Conservation (phyloP, 768 basidiomycete species). For the Pholiota microspora region DNA sequence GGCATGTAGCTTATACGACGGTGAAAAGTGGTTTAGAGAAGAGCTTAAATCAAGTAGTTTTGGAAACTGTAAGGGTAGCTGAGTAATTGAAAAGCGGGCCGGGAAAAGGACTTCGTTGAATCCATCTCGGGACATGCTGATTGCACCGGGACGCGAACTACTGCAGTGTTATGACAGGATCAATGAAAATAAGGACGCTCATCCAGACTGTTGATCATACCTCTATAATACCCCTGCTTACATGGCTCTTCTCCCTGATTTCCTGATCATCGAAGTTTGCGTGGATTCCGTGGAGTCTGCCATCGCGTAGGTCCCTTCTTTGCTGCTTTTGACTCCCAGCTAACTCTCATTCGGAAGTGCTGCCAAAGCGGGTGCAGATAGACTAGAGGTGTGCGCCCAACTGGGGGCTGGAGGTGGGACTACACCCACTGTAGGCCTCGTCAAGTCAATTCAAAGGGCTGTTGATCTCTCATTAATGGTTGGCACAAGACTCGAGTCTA, state of each 20-base stretch:
- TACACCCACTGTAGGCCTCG: slow-evolving; percentile 77
- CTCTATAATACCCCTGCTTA: background rate
- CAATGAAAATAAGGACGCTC: background rate
- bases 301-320: slow-evolving; percentile 44
- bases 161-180: background rate
- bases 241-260: slow-evolving; percentile 20
- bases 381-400: slow-evolving; percentile 76
- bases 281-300: slow-evolving; percentile 78
- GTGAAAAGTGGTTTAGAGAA: no score
- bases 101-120: no score
- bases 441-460: slow-evolving; percentile 52
- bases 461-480: slow-evolving; percentile 69
- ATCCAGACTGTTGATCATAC: background rate
- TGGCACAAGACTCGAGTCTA: background rate
- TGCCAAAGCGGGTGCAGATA: slow-evolving; percentile 65
- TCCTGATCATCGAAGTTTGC: slow-evolving; percentile 52
- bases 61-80: no score
- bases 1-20: slow-evolving; percentile 54
- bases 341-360: slow-evolving; percentile 47
- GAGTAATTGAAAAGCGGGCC: no score
- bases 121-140: background rate
- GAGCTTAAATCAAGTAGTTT: no score
- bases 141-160: background rate
- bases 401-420: slow-evolving; percentile 75
- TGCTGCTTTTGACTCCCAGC: background rate